Evolutionary conservation across 2,329 filamentous ascomycete species (phyloP), one percentile per base, ranked within the genome.

Genomic region (Sordariomycetes sp.): DNA sequence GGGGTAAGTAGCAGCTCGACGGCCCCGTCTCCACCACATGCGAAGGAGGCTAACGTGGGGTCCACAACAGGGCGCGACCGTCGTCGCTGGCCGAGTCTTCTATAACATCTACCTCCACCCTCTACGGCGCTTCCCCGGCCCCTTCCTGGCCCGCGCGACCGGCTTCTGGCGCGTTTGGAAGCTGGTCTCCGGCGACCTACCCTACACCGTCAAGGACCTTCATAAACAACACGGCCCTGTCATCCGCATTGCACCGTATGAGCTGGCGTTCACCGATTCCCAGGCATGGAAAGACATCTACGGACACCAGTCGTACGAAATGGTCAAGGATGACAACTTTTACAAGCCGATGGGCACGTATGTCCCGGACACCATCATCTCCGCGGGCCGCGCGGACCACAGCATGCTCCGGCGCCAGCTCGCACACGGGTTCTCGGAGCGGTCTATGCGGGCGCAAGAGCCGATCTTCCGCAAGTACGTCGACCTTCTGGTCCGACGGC

Each of bases 201-300:
- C 60, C 12, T 59, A 57, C 34, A 58, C 61, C 35, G 62, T 64
- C 16, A 61, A 58, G 10, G 55, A 58, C 2, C 58, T 64, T 4
- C 66, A 69, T 20, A 58, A 64, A 18, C 37, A 59, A 16, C 68
- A 69, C 50, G 67, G 67, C 11, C 60, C 64, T n/a, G 67, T 77
- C 1, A 68, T 79, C 12, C 71, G 76, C 1, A 64, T 73, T 5
- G 68, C 65, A 0, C 75, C 76, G 0, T 68, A 70, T 24, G 65
- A 70, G 32, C 67, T 79, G 1, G 69, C 71, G 1, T 76, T 74
- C 58, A 69, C 67, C 10, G 67, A 67, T 2, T 35, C 65, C 4
- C 58, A 65, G 11, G 71, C 69, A 2, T 76, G 70, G 70, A 70
- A 70, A 56, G 70, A 73, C 12, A 76, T 76, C n/a, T 75, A 74